A percentile compares a stretch with the other conserved stretches of the same genome.
These are phyloP conservation scores for Phytophthora aleatoria DNA, from an alignment of 352 stramenopile genomes.

Conservation along the genomic window DNA sequence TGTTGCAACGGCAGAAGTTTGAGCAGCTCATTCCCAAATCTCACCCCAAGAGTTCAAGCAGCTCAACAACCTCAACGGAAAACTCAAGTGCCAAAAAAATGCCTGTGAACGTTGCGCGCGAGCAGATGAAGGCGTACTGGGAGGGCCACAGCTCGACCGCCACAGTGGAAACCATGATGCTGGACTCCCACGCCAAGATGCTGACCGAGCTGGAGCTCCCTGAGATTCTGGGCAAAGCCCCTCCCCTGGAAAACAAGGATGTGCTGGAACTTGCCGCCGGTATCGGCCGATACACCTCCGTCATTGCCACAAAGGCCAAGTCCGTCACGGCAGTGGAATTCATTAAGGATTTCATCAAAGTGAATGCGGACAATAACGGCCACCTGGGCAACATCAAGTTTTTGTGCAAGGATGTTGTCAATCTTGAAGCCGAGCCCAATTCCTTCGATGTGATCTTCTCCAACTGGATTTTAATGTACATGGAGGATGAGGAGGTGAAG, in stretches of 20 bases:
- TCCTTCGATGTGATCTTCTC: constrained; percentile 78
- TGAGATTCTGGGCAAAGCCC: constrained; percentile 73
- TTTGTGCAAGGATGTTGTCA: constrained; percentile 68
- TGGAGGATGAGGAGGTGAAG: constrained; percentile 62
- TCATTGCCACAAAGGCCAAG: constrained; percentile 54
- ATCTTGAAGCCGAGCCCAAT: constrained; percentile 54
- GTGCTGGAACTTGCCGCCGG: constrained; percentile 70
- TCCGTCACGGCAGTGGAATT: constrained; percentile 77
- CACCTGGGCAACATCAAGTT: constrained; percentile 69
- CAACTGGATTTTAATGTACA: constrained; percentile 84
- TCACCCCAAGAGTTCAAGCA: constrained; percentile 11
- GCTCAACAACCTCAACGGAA: neutral
- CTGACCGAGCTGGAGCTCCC: constrained; percentile 72
- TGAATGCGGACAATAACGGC: constrained; percentile 50
- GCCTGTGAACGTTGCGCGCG: constrained; percentile 54
- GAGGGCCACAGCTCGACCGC: constrained; percentile 59
- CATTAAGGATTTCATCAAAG: constrained; percentile 79
- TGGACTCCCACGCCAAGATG: constrained; percentile 72
- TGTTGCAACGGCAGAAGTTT: constrained; percentile 10
- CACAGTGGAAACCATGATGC: constrained; percentile 84
- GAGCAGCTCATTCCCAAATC: constrained; percentile 19
- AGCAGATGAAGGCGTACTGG: constrained; percentile 84
- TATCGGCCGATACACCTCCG: constrained; percentile 71
- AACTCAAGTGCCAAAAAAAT: constrained; percentile 32
- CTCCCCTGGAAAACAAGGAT: constrained; percentile 58